phyloP scores from a whole-genome alignment of 306 rosid genomes.

The Bauhinia variegata region DNA sequence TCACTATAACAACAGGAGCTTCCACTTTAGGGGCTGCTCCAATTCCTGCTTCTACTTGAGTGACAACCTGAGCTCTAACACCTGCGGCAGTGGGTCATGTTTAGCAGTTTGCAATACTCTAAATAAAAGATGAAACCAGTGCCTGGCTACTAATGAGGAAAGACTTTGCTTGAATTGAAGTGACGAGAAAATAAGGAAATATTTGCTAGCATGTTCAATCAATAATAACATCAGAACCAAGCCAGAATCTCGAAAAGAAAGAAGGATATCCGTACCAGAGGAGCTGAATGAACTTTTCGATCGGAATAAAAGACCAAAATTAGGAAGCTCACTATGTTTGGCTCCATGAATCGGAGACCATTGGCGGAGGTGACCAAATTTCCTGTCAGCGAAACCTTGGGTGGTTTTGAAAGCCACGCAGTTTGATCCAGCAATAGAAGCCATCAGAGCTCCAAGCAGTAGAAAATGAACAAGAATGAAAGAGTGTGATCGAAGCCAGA shows the following conservation, averaged over 20 bases:
- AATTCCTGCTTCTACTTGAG: conserved; percentile 58
- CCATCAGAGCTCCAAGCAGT: conserved; percentile 57
- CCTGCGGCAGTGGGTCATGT: conserved; percentile 34
- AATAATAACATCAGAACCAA: neutral
- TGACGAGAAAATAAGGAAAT: neutral
- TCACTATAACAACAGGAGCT: conserved; percentile 86
- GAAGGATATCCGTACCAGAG: conserved; percentile 46
- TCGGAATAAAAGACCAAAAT: conserved; percentile 44
- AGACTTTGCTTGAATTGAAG: neutral
- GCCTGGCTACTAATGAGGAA: neutral
- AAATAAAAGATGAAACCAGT: neutral
- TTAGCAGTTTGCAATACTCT: neutral
- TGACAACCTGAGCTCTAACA: conserved; percentile 80
- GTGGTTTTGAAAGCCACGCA: conserved; percentile 52
- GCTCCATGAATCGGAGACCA: conserved; percentile 50
- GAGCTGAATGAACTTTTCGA: conserved; percentile 51
- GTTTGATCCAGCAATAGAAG: conserved; percentile 66
- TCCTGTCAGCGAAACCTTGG: conserved; percentile 35
- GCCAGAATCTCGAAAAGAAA: neutral
- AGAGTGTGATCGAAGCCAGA: conserved; percentile 35
- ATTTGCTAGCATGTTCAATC: neutral
- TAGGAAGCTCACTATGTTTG: conserved; percentile 35
- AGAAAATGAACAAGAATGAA: conserved; percentile 25
- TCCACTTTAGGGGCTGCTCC: conserved; percentile 58
- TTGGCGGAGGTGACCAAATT: conserved; percentile 45